Conservation (phyloP, 2,329 filamentous ascomycete species). For the Cytospora leucostoma region DNA sequence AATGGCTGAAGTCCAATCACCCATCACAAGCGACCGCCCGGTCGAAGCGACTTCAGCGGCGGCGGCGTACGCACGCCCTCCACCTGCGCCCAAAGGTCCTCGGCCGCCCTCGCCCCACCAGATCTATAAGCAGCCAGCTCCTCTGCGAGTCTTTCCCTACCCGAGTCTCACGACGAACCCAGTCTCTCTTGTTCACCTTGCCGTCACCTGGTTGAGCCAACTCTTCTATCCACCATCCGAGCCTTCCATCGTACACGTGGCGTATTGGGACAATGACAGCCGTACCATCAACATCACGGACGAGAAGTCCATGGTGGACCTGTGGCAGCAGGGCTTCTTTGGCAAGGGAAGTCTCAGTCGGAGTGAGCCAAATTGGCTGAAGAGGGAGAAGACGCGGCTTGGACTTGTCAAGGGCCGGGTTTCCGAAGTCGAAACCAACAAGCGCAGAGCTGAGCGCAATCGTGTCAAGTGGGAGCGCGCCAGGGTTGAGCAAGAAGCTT, state of each 20-base stretch:
- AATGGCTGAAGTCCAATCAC: slow-evolving; percentile 45
- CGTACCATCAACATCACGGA: slow-evolving; percentile 84
- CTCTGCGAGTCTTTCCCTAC: slow-evolving; percentile 78
- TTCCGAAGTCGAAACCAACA: slow-evolving; percentile 77
- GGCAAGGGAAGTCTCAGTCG: slow-evolving; percentile 91
- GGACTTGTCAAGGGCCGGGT: slow-evolving; percentile 67
- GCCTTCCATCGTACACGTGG: slow-evolving; percentile 65
- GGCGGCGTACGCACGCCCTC: slow-evolving; percentile 28
- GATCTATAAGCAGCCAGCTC: slow-evolving; percentile 80
- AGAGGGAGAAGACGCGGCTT: slow-evolving; percentile 73
- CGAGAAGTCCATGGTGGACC: slow-evolving; percentile 68
- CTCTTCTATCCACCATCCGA: slow-evolving; percentile 67
- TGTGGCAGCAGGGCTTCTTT: slow-evolving; percentile 98
- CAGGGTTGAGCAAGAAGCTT: slow-evolving; percentile 80
- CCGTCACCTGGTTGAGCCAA: slow-evolving; percentile 75
- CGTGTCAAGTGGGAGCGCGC: slow-evolving; percentile 90
- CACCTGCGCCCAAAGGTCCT: slow-evolving; percentile 10
- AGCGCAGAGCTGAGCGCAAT: slow-evolving; percentile 76
- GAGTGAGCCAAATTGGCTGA: slow-evolving; percentile 92
- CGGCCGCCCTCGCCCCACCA: slow-evolving; percentile 53
- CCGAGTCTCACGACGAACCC: slow-evolving; percentile 91
- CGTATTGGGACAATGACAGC: slow-evolving; percentile 79
- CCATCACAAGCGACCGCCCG: slow-evolving; percentile 18
- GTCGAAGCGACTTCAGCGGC: slow-evolving; percentile 24
- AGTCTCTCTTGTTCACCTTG: slow-evolving; percentile 79